Base-by-base conservation (phyloP, 2,329 filamentous ascomycete genomes). In the Phaeosphaeriaceae sp. region DNA sequence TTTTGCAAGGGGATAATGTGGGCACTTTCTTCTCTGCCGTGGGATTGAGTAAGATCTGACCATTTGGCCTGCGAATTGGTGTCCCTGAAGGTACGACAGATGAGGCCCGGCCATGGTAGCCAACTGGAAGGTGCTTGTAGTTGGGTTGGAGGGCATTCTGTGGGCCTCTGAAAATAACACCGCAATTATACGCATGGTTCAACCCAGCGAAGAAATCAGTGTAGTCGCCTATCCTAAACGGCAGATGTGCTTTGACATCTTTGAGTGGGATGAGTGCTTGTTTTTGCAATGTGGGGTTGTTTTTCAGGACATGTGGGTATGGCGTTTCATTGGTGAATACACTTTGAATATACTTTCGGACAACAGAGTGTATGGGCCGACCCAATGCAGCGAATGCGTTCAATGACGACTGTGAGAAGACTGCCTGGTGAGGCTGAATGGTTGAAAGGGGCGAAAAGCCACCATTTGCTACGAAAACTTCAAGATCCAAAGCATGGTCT, bases 191-290 rank as follows among this genome's bases (percentile, higher is more conserved):
- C 15, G 90, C 90, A 74, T 94, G 90, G 68, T 92, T 87, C 56
- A 87, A 76, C 12, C 90, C 90, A 8, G 87, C 89, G 67, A 90
- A 94, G 76, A 94, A 94, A 72, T 94, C 90, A 1, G 89, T 90
- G 71, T 93, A 94, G 70, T 93, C 89, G 20, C 88, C 87, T 60
- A 93, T 90, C 46, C 81, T 79, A 83, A 94, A 86, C 2, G 90
- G 90, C 6, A 93, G 66, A 64, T 92, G 87, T 66, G 82, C 86
- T 54, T 79, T 82, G 40, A 87, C 83, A 16, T 84, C 76, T 4
- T 78, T 76, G 39, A 85, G 79, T 0, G 81, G 82, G 3, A 91
- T 53, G 11, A 93, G 71, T 0, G 81, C 83, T 44, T 79, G 75
- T 48, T 82, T 75, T 50, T 84, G 83, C 15, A 89, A 74, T 0